Base-by-base conservation (phyloP, 2,329 filamentous ascomycete species). In the Plectosphaerella plurivora region DNA sequence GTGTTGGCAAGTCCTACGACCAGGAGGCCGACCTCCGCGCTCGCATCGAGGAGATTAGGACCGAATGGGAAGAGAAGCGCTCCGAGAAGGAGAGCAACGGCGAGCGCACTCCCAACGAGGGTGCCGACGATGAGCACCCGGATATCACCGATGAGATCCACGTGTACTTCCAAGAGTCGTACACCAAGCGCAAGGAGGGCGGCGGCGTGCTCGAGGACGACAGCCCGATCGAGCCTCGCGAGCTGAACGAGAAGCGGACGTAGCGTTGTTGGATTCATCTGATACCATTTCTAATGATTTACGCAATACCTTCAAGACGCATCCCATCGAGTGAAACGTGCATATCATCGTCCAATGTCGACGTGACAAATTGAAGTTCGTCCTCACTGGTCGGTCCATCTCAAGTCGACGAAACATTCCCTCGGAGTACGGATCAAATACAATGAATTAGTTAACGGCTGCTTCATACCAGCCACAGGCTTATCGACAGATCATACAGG, bases 1-100 rank as follows among this genome's bases (percentile, higher is more conserved):
- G 91, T 49, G 80, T 88, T 16, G 84, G 87, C 69, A 95, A 94
- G 77, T 68, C 81, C 66, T 97, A 97, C 75, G 77, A 97, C 69
- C 84, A 91, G 8, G 85, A 89, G 57, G 74, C 86, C 49, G 93
- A 97, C 76, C 90, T 88, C 74, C 82, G 88, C 73, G 79, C 86
- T 67, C 92, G 91, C 78, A 88, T 97, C 57, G 80, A 86, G 61
- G 93, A 97, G 67, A 88, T 96, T 81, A 77, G 81, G 49, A 65
- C 70, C 37, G 83, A 86, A 60, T 87, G 83, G 83, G 76, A 82
- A 62, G 67, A 72, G 46, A 71, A 73, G 57, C 76, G 80, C 64
- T 70, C 70, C 45, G 62, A 63, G 57, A 72, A 74, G 54, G 68
- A 72, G 41, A 20, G 16, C 11, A 12, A 16, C 7, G 41, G n/a